phyloP scores from a whole-genome alignment of 371 early-diverging fungal species.

The Lichtheimia hyalospora region DNA sequence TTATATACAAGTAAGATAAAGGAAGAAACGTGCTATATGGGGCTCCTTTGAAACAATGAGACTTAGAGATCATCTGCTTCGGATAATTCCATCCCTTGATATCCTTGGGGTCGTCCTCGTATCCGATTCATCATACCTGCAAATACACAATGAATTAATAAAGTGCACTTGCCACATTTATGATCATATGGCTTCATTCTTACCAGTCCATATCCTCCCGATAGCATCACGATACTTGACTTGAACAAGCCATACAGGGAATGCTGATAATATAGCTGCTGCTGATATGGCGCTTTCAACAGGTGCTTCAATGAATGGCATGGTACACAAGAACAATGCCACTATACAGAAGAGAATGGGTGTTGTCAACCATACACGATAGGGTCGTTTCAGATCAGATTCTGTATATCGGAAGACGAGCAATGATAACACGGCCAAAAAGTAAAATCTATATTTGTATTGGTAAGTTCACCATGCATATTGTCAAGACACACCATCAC shows the following conservation, averaged over 20 bases:
- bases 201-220: constrained; percentile 30
- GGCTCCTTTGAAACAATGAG: neutral
- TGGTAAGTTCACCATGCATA: neutral
- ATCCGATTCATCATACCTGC: constrained; percentile 20
- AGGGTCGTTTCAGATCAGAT: constrained; percentile 63
- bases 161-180: neutral
- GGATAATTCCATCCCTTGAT: constrained; percentile 45
- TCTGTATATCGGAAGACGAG: constrained; percentile 60
- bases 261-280: constrained; percentile 37
- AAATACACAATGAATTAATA: neutral
- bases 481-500: neutral
- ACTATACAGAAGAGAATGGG: constrained; percentile 60
- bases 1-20: neutral
- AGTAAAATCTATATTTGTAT: constrained; percentile 32
- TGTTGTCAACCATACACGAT: constrained; percentile 59
- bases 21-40: neutral
- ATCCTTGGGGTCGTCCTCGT: constrained; percentile 26
- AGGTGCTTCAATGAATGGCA: constrained; percentile 64
- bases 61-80: constrained; percentile 18
- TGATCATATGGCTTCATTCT: neutral
- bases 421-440: constrained; percentile 54
- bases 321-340: constrained; percentile 59
- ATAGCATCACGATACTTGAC: constrained; percentile 37
- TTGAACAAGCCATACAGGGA: constrained; percentile 54
- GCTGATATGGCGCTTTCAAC: constrained; percentile 52